Evolutionary conservation across 768 basidiomycete species (phyloP), one percentile per base, ranked within the genome.

Genomic region (Cystobasidium onofrii): DNA sequence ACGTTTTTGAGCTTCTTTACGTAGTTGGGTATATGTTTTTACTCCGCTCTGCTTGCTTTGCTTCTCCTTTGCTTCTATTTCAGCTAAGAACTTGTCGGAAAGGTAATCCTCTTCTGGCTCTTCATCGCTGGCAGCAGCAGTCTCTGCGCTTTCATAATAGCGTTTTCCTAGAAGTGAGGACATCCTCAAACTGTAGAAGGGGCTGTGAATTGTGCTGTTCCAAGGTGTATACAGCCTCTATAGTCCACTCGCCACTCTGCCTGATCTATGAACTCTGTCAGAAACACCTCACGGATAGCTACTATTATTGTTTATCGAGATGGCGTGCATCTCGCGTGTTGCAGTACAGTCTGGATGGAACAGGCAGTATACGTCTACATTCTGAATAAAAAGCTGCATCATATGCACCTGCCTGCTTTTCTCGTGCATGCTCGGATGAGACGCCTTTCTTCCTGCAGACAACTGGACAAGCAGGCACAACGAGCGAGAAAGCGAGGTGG

Each of bases 81-180:
- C 57, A 17, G 57, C 57, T 33, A 75, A 64, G 46, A 75, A 75
- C 44, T 69, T 71, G 52, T 75, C 74, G 18, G 36, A 44, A 54
- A 75, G 69, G 74, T 75, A 76, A 64, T 73, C 76, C 10, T 71
- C 69, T 41, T 75, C 46, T n/a, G 20, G 81, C 46, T 29, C 69
- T 23, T 34, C 69, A 29, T 76, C 39, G 55, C 29, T 20, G 27
- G 80, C 80, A 29, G 41, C 33, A 27, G 57, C 25, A 23, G 57
- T 60, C 9, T 27, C 33, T 15, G 57, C 57, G 15, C 29, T 60
- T 23, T 60, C 33, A 60, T 39, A 50, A 36, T 55, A 33, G 62
- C 62, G 18, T 41, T 62, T 20, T 29, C 50, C 63, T 25, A 60
- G 57, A 12, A 60, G 13, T 17, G 57, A 60, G 12, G 57, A 29